Evolutionary conservation across 2,329 filamentous ascomycete species (phyloP).

Genomic region (Thelonectria discophora): DNA sequence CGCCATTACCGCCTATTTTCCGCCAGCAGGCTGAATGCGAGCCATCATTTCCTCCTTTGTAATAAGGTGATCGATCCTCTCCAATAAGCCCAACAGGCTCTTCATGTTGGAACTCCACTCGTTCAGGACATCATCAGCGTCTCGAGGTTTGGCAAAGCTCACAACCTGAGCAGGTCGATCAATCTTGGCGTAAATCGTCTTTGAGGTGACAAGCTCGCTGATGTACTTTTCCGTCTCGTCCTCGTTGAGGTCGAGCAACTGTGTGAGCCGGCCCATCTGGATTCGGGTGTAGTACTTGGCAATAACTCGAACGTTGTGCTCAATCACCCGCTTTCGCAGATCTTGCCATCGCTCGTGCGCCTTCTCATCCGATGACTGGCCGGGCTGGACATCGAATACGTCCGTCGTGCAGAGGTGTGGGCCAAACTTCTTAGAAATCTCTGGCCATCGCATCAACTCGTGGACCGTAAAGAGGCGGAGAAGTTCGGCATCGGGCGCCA

Average conservation of each 20-base stretch:
- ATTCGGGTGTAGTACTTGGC: slow-evolving; percentile 99
- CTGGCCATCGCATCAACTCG: slow-evolving; percentile 98
- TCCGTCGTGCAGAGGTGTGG: slow-evolving; percentile 88
- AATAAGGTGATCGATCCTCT: slow-evolving; percentile 96
- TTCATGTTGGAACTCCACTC: slow-evolving; percentile 99
- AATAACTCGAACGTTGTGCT: slow-evolving; percentile 97
- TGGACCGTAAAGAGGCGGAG: slow-evolving; percentile 94
- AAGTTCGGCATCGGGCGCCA: slow-evolving; percentile 83
- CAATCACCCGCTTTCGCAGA: slow-evolving; percentile 96
- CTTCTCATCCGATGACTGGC: slow-evolving; percentile 78
- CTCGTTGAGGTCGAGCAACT: slow-evolving; percentile 89
- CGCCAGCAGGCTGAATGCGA: slow-evolving; percentile 77
- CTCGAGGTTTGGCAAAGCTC: slow-evolving; percentile 92
- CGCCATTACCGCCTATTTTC: slow-evolving; percentile 42
- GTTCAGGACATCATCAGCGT: slow-evolving; percentile 95
- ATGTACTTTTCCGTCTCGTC: slow-evolving; percentile 99
- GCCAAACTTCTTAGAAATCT: slow-evolving; percentile 88
- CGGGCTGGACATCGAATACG: slow-evolving; percentile 78
- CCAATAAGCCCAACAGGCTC: slow-evolving; percentile 82
- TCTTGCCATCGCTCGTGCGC: slow-evolving; percentile 90
- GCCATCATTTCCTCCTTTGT: slow-evolving; percentile 99
- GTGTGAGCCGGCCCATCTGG: slow-evolving; percentile 87
- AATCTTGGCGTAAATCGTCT: slow-evolving; percentile 98
- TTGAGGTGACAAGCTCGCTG: slow-evolving; percentile 93
- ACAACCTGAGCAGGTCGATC: slow-evolving; percentile 92